Percentiles rank a stretch among this genome's conserved stretches.
phyloP scores from a whole-genome alignment of 2,329 filamentous ascomycete species.

The Nigrospora oryzae region DNA sequence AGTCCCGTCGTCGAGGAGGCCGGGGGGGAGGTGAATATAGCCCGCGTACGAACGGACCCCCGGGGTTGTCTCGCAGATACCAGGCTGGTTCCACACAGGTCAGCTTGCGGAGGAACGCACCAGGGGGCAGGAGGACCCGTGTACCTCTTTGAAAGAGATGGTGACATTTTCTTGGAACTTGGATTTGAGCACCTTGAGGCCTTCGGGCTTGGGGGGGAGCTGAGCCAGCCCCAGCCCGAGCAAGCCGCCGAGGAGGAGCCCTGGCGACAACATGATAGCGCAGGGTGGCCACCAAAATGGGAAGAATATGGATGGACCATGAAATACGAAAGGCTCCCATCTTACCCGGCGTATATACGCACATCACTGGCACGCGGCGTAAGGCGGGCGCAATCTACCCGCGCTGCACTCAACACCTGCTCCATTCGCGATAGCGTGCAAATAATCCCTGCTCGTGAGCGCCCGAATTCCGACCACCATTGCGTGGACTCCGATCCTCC shows the following conservation, averaged over 20 bases:
- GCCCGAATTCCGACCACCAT: too few species aligned
- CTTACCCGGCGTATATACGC: too few species aligned
- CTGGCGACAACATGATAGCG: not conserved
- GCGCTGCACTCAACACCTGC: too few species aligned
- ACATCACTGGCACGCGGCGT: too few species aligned
- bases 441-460: too few species aligned
- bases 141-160: slow-evolving; percentile 47
- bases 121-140: not conserved
- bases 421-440: too few species aligned
- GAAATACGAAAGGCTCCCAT: too few species aligned
- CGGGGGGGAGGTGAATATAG: slow-evolving; percentile 46
- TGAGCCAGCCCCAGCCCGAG: slow-evolving; percentile 11
- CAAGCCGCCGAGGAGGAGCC: not conserved
- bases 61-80: slow-evolving; percentile 42
- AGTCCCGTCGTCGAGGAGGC: slow-evolving; percentile 19
- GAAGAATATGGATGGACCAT: too few species aligned
- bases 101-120: not conserved
- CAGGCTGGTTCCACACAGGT: slow-evolving; percentile 35
- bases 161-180: slow-evolving; percentile 49
- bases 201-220: slow-evolving; percentile 19
- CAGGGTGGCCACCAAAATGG: too few species aligned
- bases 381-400: too few species aligned
- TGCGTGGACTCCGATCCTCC: too few species aligned
- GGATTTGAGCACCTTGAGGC: slow-evolving; percentile 40
- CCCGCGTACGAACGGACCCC: slow-evolving; percentile 55